Base-by-base conservation (phyloP, 176 grass and related monocot species). In the Areca catechu region DNA sequence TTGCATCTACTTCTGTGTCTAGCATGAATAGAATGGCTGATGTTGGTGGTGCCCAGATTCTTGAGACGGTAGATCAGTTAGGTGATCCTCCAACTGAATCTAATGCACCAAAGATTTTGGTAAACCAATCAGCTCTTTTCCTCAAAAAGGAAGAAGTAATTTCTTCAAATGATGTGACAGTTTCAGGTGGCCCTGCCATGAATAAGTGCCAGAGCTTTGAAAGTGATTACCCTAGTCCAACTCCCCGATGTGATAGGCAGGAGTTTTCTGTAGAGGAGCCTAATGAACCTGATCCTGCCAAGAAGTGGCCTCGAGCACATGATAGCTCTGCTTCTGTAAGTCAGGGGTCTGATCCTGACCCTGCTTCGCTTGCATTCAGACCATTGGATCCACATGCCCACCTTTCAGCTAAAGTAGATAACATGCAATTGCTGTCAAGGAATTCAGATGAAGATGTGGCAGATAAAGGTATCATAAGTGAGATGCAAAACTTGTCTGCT, bases 161-260 rank as follows among this genome's bases (percentile, higher is more conserved):
- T 22, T 55, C 53, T 20, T 55, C 53, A 3, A 15, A 55, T 55
- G 53, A 22, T 60, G 19, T 10, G 19, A 51, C 23, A 28, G 21
- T 23, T 62, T 60, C 49, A 20, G 50, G 50, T 48, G 37, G 54
- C 21, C 48, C 73, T 20, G 53, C 53, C 24, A 71, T 60, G 67
- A 70, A 75, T 20, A 75, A 66, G 55, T 76, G 63, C 53, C 62
- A 73, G 25, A 60, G 60, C 76, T 65, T 74, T 49, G 83, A 77
- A 62, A 55, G 15, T 17, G 67, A 75, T 22, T 76, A 79, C 66
- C 93, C 79, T 58, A 78, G 76, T 68, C 67, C 73, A 53, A 89
- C 64, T 25, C 78, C 81, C 61, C 61, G 18, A 82, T 71, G 20
- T 20, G 60, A 69, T 55, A 49, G 66, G 54, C 21, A 61, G 43